Evolutionary conservation across 345 rosid genomes (phyloP).

Genomic region (Zanthoxylum bungeanum): DNA sequence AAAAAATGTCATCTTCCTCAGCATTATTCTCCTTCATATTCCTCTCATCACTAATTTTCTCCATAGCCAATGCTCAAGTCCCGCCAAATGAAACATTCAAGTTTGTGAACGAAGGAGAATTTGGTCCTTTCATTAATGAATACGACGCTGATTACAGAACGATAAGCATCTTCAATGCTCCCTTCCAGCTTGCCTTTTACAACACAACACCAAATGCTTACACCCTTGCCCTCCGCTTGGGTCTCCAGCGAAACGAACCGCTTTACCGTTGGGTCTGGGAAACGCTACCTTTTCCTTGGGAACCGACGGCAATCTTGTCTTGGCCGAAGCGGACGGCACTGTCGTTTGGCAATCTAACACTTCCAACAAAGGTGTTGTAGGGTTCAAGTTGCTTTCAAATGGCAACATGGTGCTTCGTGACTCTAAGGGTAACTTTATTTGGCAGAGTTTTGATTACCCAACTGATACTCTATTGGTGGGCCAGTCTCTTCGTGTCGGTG

Average conservation of each 20-base stretch:
- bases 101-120: slow-evolving; percentile 40
- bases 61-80: slow-evolving; percentile 25
- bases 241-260: slow-evolving; percentile 30
- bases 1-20: slow-evolving; percentile 7
- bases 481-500: slow-evolving; percentile 36
- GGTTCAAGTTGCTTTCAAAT: slow-evolving; percentile 43
- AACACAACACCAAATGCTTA: slow-evolving; percentile 60
- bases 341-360: slow-evolving; percentile 65
- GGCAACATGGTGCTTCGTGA: slow-evolving; percentile 66
- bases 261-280: slow-evolving; percentile 64
- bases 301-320: slow-evolving; percentile 47
- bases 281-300: slow-evolving; percentile 53
- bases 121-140: slow-evolving; percentile 28
- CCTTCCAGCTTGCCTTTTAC: slow-evolving; percentile 58
- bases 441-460: slow-evolving; percentile 66
- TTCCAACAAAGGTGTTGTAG: slow-evolving; percentile 54
- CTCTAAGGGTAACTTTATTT: slow-evolving; percentile 34
- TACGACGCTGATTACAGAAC: slow-evolving; percentile 37
- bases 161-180: slow-evolving; percentile 15
- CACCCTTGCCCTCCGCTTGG: slow-evolving; percentile 55
- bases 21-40: slow-evolving; percentile 5
- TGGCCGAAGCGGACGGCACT: slow-evolving; percentile 53
- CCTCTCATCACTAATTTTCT: slow-evolving; percentile 13
- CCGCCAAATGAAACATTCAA: slow-evolving; percentile 36
- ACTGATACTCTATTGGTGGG: slow-evolving; percentile 62